Evolutionary conservation across 768 basidiomycete species (phyloP), one percentile per base, ranked within the genome.

Genomic region (Tephrocybe sp.): DNA sequence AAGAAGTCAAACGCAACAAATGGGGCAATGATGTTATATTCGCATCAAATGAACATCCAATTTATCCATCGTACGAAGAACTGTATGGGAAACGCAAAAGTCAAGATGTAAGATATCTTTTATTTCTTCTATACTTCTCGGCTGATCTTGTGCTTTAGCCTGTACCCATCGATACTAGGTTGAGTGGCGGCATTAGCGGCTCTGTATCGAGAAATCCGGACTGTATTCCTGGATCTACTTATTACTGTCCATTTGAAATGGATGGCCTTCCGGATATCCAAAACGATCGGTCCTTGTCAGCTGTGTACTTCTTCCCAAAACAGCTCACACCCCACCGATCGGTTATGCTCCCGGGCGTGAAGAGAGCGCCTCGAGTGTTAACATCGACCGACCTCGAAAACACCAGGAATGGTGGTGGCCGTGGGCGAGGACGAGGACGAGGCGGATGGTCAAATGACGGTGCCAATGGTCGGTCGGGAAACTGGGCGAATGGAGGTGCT

Each of bases 171-270:
- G 84, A 94, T 56, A 64, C 75, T 11, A 76, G 74, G 33, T 68
- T 83, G 21, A 91, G 88, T 56, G 78, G 79, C 52, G 93, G 94
- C 21, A 82, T 95, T 43, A 85, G 76, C 50, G 97, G 97, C 9
- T 75, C 76, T 31, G 80, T 92, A 27, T 69, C 91, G 16, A 84
- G 90, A 13, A 91, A 94, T 65, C 88, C 92, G 15, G 83, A 85
- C 47, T 94, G 88, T 60, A 79, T 98, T 11, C 97, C 97, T 3
- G 91, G 92, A 44, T 89, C 94, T 5, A 95, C 91, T 0, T 94
- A 91, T 64, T 83, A 84, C 58, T 82, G 80, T 25, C 92, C 91
- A 8, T 68, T 99, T 29, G 57, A 74, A 4, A 66, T 70, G 18
- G 65, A 82, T 33, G 76, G 76, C 44, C 70, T 90, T 42, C 79